Evolutionary conservation across 139 green algal genomes (phyloP), one percentile per base, ranked within the genome.

Genomic region (Coelastrella sp.): DNA sequence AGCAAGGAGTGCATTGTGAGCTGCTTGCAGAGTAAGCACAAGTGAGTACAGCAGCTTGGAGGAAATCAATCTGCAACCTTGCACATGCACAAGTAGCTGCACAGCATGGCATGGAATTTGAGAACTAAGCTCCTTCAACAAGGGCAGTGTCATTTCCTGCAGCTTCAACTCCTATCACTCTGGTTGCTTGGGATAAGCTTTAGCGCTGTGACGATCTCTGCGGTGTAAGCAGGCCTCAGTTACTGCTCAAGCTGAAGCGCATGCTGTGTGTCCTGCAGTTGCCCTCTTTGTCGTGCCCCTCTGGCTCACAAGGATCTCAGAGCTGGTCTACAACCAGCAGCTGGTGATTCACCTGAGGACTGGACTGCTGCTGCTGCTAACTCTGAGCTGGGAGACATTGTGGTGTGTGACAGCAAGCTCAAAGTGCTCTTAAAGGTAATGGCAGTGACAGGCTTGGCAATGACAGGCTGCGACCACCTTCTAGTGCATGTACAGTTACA

Each of bases 351-450:
- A n/a, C 23, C 11, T n/a, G 71, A 79, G 71, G 71, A 79, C 71
- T 79, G 71, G 71, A 41, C 25, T 15, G 75, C 75, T 53, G 75
- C 75, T 23, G 75, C 75, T 69, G 75, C 75, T 69, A 21, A 21
- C 32, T 34, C 25, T 27, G 19, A 19, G 50, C 11, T 37, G 5
- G 51, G 23, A n/a, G 40, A 53, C 48, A 82, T 82, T 23, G 21
- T 82, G 51, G 75, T 82, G 35, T 82, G 75, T 82, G 75, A 82
- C 75, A 82, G 75, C 75, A 82, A 82, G 50, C 35, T 82, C 4
- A 82, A 69, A 34, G 53, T 71, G 51, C 75, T 82, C 35, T 35
- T 71, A 3, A 69, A 82, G 75, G 75, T 82, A 41, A 62, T 41
- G 13, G 63, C 25, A 25, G n/a, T 27, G 30, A 19, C 23, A 41